These are phyloP conservation scores for Phytophthora uliginosa DNA, from an alignment of 352 stramenopile species.

Conservation along the genomic window DNA sequence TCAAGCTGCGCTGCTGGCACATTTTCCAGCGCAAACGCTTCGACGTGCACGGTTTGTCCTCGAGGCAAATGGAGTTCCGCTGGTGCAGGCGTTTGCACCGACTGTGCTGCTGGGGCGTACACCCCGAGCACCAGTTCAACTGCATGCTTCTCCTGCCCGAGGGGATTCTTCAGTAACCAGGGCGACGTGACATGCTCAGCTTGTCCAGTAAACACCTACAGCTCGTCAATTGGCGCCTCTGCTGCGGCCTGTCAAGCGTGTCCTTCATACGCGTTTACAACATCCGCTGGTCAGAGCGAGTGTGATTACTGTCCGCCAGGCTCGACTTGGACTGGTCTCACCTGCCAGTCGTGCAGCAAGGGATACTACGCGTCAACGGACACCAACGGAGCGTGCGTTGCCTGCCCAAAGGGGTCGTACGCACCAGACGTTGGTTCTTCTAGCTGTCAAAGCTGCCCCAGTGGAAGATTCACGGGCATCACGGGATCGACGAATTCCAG, in stretches of 20 bases:
- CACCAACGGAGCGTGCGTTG: conserved; percentile 48
- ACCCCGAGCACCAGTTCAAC: conserved; percentile 48
- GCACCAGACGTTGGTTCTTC: conserved; percentile 26
- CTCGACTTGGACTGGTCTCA: conserved; percentile 27
- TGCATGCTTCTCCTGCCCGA: conserved; percentile 59
- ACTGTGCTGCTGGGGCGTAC: conserved; percentile 61
- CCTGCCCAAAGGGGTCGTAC: conserved; percentile 58
- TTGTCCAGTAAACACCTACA: conserved; percentile 69
- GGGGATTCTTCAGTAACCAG: conserved; percentile 69
- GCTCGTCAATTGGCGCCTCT: conserved; percentile 26
- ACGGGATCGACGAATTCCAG: conserved; percentile 29
- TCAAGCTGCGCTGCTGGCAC: conserved; percentile 40
- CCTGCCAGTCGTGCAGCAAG: conserved; percentile 49
- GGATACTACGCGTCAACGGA: conserved; percentile 45
- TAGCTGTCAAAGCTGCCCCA: conserved; percentile 44
- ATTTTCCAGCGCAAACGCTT: conserved; percentile 55
- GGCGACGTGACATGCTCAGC: conserved; percentile 40
- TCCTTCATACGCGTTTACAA: conserved; percentile 48
- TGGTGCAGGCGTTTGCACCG: conserved; percentile 43
- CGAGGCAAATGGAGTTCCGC: conserved; percentile 54
- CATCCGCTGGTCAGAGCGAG: conserved; percentile 33
- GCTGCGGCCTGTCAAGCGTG: conserved; percentile 44
- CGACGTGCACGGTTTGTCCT: conserved; percentile 49
- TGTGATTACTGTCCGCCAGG: conserved; percentile 43
- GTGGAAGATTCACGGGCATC: conserved; percentile 44